Base-by-base conservation (phyloP, 2,329 filamentous ascomycete species). In the Diaporthe sp. region DNA sequence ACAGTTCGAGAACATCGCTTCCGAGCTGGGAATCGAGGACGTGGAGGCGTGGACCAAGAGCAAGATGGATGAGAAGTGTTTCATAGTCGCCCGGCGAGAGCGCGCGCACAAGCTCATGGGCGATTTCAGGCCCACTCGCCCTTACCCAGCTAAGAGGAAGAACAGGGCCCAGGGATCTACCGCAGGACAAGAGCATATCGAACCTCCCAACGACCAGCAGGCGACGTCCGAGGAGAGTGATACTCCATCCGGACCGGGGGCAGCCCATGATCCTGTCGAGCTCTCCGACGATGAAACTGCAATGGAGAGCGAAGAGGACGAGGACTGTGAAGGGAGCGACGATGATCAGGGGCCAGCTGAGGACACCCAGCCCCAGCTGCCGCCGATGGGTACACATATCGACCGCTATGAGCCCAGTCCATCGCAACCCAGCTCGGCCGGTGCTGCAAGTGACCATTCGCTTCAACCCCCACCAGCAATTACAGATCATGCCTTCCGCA, bases 101-200 rank as follows among this genome's bases (percentile, higher is more conserved):
- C 51, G 73, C 51, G 73, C 15, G 5, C 58, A 66, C 15, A 75
- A 65, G 32, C 37, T 75, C 51, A 75, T 73, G 71, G 73, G 73
- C 0, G 12, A 71, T 32, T 42, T 63, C 13, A 47, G 71, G 58
- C 71, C 73, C 9, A 73, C n/a, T 4, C 10, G 27, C 4, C 47
- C 47, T 27, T 25, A 27, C n/a, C 47, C 47, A 27, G n/a, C n/a
- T 3, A 51, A 27, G 4, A 51, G 10, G 47, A 35, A 44, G 17
- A 58, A 17, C 30, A 39, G 22, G 44, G 4, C n/a, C n/a, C 15
- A 42, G 5, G 6, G 10, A 10, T 15, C 30, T 17, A 9, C 10
- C 19, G 19, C 56, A 32, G 55, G 19, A 19, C 22, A 12, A 15
- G 44, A 53, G 0, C 7, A 7, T 37, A 25, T 42, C 3, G 12